phyloP scores from a whole-genome alignment of 2,329 filamentous ascomycete genomes.

The Colletotrichum graminicola region DNA sequence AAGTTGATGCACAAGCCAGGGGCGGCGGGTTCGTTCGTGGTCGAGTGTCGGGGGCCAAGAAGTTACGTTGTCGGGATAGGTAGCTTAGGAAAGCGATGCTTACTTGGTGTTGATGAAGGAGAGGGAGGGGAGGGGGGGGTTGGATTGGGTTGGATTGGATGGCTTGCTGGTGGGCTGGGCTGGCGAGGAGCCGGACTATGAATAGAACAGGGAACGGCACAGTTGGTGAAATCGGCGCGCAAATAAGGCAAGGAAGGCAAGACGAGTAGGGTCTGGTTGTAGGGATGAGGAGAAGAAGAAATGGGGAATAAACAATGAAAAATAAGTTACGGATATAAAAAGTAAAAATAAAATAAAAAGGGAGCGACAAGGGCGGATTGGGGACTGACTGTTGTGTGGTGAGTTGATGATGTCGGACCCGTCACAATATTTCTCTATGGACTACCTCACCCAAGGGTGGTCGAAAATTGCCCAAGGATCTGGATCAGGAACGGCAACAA shows the following conservation, averaged over 20 bases:
- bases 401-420: background rate
- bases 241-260: background rate
- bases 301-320: background rate
- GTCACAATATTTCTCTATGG: background rate
- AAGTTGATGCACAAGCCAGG: conserved; percentile 3
- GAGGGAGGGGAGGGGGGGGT: background rate
- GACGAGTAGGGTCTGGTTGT: background rate
- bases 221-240: conserved; percentile 26
- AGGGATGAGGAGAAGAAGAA: background rate
- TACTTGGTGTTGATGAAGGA: conserved; percentile 32
- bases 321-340: no score
- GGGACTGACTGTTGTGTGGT: background rate
- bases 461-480: conserved; percentile 11
- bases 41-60: conserved; percentile 20
- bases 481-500: conserved; percentile 9
- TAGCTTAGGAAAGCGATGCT: conserved; percentile 22
- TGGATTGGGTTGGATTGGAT: conserved; percentile 17
- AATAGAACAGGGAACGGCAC: conserved; percentile 39
- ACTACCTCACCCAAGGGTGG: conserved; percentile 8
- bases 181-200: conserved; percentile 33
- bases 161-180: conserved; percentile 34
- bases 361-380: conserved; percentile 18
- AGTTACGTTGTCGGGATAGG: conserved; percentile 20
- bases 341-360: no score
- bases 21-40: conserved; percentile 1